Evolutionary conservation across 1,284 basidiomycete genomes (phyloP).

Genomic region (Moesziomyces sp.): DNA sequence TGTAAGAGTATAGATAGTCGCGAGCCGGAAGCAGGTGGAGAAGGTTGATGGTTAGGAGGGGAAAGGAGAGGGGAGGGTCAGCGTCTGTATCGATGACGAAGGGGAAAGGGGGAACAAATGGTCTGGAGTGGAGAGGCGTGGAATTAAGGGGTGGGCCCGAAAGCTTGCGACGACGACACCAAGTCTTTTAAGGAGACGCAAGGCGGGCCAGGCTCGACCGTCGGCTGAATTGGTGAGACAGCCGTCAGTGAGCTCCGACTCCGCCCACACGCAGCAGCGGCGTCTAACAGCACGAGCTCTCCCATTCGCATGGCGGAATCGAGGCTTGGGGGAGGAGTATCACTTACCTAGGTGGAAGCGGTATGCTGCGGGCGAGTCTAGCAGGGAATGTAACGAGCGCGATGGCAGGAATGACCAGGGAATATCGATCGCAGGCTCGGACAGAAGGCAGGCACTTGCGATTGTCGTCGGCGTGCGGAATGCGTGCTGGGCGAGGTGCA

Average conservation of each 20-base stretch:
- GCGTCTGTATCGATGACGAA: conserved; percentile 18
- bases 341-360: conserved; percentile 29
- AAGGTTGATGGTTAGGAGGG: not conserved
- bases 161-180: not conserved
- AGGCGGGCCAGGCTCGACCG: conserved; percentile 1
- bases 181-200: conserved; percentile 23
- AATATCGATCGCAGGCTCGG: conserved; percentile 37
- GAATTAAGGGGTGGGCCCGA: conserved; percentile 7
- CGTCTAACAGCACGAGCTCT: too few relatives aligned
- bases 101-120: conserved; percentile 2
- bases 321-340: not conserved
- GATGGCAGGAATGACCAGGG: conserved; percentile 31
- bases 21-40: not conserved
- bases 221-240: conserved; percentile 5
- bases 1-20: conserved; percentile 12
- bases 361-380: conserved; percentile 20
- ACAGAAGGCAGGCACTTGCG: conserved; percentile 29
- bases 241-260: too few relatives aligned
- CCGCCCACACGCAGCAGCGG: too few relatives aligned
- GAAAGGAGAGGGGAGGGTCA: conserved; percentile 4
- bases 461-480: conserved; percentile 27
- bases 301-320: too few relatives aligned
- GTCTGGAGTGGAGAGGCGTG: conserved; percentile 21
- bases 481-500: conserved; percentile 8
- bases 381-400: conserved; percentile 38